These are phyloP conservation scores for Ophidiomyces ophidiicola DNA, from an alignment of 2,329 filamentous ascomycete species.

Conservation along the genomic window DNA sequence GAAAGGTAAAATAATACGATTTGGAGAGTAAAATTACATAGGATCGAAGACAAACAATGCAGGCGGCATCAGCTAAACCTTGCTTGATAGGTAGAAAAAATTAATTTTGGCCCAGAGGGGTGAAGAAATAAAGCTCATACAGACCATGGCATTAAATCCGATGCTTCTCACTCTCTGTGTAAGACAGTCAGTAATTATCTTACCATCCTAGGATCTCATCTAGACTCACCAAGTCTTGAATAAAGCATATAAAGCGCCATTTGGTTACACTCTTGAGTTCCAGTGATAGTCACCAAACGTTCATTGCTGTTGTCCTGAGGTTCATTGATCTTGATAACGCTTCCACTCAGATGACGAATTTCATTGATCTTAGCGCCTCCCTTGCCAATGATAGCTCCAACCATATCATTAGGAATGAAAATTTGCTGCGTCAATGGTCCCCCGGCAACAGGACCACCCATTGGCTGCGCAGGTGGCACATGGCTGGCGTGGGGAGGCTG, in stretches of 20 bases:
- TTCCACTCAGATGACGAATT: conserved; percentile 90
- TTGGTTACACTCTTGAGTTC: conserved; percentile 95
- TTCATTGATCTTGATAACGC: conserved; percentile 99
- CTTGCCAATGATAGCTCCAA: conserved; percentile 97
- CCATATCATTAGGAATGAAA: conserved; percentile 98
- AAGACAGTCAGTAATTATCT: conserved; percentile 2
- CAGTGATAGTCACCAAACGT: conserved; percentile 90
- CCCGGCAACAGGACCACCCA: conserved; percentile 62
- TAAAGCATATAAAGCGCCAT: conserved; percentile 99
- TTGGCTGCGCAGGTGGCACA: conserved; percentile 56
- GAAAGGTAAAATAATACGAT: conserved; percentile 1
- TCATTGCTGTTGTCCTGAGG: conserved; percentile 99
- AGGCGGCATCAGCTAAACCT: neutral
- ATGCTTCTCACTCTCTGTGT: conserved; percentile 62
- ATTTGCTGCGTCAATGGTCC: conserved; percentile 94
- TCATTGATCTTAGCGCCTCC: conserved; percentile 99
- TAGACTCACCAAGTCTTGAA: conserved; percentile 69
- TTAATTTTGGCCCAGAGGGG: neutral
- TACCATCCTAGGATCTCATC: neutral
- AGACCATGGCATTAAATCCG: conserved; percentile 41
- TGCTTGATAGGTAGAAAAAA: neutral
- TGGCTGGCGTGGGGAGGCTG: conserved; percentile 46
- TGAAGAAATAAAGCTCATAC: neutral
- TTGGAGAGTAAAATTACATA: conserved; percentile 4
- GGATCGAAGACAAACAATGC: neutral